Conservation (phyloP, 1,284 basidiomycete species). For the Heterobasidion parviporum region DNA sequence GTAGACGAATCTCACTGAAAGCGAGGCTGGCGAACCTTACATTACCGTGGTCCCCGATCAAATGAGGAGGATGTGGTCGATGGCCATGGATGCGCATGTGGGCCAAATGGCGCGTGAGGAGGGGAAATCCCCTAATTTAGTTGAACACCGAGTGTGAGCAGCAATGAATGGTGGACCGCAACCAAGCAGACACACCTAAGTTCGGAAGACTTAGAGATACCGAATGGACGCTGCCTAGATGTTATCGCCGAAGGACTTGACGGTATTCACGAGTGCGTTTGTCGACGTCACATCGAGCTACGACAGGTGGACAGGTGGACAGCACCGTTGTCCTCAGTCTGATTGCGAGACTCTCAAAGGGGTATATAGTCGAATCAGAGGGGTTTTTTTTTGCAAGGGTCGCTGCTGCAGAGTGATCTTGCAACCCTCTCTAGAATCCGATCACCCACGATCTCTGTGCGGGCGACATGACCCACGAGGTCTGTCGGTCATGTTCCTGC, state of each 20-base stretch:
- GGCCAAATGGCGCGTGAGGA: slow-evolving; percentile 82
- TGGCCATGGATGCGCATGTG: slow-evolving; percentile 88
- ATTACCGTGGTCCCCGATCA: slow-evolving; percentile 63
- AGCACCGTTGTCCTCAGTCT: slow-evolving; percentile 76
- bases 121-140: slow-evolving; percentile 87
- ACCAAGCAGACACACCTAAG: slow-evolving; percentile 53
- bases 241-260: slow-evolving; percentile 92
- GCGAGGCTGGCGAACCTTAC: slow-evolving; percentile 13
- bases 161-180: not conserved
- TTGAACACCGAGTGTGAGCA: slow-evolving; percentile 21
- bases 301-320: not conserved
- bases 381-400: slow-evolving; percentile 83
- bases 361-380: slow-evolving; percentile 84
- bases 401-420: slow-evolving; percentile 46
- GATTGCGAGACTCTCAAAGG: slow-evolving; percentile 87
- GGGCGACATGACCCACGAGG: slow-evolving; percentile 95
- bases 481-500: slow-evolving; percentile 86
- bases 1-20: not conserved
- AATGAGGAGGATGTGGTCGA: slow-evolving; percentile 85
- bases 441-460: slow-evolving; percentile 78
- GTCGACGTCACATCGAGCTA: slow-evolving; percentile 90
- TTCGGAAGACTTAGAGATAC: slow-evolving; percentile 90
- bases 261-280: slow-evolving; percentile 88
- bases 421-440: slow-evolving; percentile 76
- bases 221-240: slow-evolving; percentile 81